Evolutionary conservation across 257 asterid species (phyloP), one percentile per base, ranked within the genome.

Genomic region (Solanum virginianum): DNA sequence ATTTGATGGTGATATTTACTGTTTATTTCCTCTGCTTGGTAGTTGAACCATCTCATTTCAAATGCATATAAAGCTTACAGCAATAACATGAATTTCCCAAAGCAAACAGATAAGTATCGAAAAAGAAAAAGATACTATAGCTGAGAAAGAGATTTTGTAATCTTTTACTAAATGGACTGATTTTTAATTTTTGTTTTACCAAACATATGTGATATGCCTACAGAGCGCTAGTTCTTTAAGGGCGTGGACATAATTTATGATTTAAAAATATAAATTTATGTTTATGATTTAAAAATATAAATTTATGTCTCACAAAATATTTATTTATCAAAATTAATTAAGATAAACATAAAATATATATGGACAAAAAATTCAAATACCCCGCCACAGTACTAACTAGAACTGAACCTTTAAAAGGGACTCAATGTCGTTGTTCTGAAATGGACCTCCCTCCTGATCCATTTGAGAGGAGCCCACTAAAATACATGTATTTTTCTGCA

Each of bases 1-100:
- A 90, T 88, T 91, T 89, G 98, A 92, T 68, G 91, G 86, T 88
- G 97, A 94, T 91, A 80, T 84, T 54, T 88, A 60, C 80, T 60
- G 71, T 69, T 62, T 80, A 43, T 47, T 32, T 62, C 11, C 17
- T 54, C 24, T 60, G 53, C 2, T 68, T 59, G 92, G 93, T 93
- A 81, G 96, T 92, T 94, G 92, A 84, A 74, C 88, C 89, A 86
- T 92, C 93, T 81, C 85, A 86, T 63, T 87, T 80, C 36, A 49
- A n/a, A 49, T 57, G 10, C 59, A 66, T 81, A 49, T 63, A 18
- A 4, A 47, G 7, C 39, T 65, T 69, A 71, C 56, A 72, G 36
- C 56, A 45, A 65, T 56, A 32, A n/a, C 2, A 54, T 54, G 2
- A 63, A 49, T 49, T 51, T 77, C 3, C 82, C 24, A 8, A 49